A percentile compares a stretch with the other conserved stretches of the same genome.
Evolutionary conservation across 306 rosid genomes (phyloP).

Genomic region (Cucumis cinereus): DNA sequence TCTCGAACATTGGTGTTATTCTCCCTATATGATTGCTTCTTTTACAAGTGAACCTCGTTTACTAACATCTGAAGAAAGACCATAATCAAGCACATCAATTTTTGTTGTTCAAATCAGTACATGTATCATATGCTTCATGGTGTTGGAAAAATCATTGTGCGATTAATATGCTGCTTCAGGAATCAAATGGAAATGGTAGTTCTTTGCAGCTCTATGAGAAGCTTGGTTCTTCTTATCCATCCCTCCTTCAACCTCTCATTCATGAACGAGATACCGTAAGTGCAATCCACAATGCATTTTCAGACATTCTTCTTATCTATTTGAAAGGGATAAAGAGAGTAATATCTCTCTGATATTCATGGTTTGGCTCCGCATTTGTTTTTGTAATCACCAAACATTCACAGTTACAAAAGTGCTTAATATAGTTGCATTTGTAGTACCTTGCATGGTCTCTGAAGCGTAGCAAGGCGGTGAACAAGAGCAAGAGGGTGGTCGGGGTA

Average conservation of each 20-base stretch:
- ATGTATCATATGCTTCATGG: neutral
- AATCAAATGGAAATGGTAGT: slow-evolving; percentile 31
- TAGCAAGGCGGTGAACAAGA: slow-evolving; percentile 80
- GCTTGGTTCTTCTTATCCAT: slow-evolving; percentile 62
- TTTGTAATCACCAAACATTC: neutral
- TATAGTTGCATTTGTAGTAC: slow-evolving; percentile 33
- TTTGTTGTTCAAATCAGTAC: neutral
- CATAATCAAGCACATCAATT: neutral
- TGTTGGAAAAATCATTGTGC: no score
- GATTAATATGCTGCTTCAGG: slow-evolving; percentile 25
- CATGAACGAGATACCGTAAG: slow-evolving; percentile 86
- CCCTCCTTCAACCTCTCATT: slow-evolving; percentile 71
- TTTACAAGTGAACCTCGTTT: neutral
- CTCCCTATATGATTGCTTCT: neutral
- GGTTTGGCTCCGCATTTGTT: neutral
- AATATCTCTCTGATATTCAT: neutral
- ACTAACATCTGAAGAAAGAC: neutral
- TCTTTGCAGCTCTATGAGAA: slow-evolving; percentile 70
- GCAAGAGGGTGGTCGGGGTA: slow-evolving; percentile 80
- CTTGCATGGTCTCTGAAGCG: slow-evolving; percentile 87
- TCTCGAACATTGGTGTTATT: neutral
- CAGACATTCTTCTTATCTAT: neutral
- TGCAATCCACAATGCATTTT: neutral
- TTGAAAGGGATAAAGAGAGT: neutral
- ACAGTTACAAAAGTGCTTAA: neutral